phyloP scores from a whole-genome alignment of 495 filamentous ascomycete species.

The Aspergillus homomorphus region DNA sequence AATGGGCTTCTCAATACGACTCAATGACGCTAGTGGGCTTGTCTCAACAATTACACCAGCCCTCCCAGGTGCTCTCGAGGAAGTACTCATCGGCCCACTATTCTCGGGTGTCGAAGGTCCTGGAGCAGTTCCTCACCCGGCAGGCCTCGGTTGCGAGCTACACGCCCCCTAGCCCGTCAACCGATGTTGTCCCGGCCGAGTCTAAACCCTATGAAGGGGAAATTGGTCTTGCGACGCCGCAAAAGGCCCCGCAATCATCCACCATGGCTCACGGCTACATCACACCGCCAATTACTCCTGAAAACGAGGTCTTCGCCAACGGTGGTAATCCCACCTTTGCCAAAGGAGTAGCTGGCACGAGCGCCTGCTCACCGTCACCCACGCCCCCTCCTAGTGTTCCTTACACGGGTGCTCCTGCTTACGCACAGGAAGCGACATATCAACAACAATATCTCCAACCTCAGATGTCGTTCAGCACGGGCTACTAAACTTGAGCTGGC shows the following conservation, averaged over 20 bases:
- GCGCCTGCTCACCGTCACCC: slow-evolving; percentile 40
- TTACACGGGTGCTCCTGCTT: slow-evolving; percentile 38
- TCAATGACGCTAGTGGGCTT: slow-evolving; percentile 71
- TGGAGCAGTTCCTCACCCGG: slow-evolving; percentile 82
- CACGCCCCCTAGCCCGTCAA: slow-evolving; percentile 69
- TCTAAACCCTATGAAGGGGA: slow-evolving; percentile 51
- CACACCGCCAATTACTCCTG: slow-evolving; percentile 95
- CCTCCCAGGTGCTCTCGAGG: slow-evolving; percentile 77
- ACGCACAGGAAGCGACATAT: slow-evolving; percentile 38
- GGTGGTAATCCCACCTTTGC: slow-evolving; percentile 27
- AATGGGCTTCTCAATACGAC: slow-evolving; percentile 83
- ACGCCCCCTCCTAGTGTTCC: slow-evolving; percentile 39
- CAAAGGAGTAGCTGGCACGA: slow-evolving; percentile 25
- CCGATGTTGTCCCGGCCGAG: slow-evolving; percentile 53
- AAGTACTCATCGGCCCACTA: slow-evolving; percentile 84
- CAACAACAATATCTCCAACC: slow-evolving; percentile 37
- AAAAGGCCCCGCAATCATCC: slow-evolving; percentile 67
- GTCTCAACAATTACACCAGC: slow-evolving; percentile 83
- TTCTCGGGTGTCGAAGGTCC: slow-evolving; percentile 73
- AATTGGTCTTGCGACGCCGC: slow-evolving; percentile 70
- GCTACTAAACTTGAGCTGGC: slow-evolving; percentile 26
- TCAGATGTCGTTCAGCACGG: slow-evolving; percentile 38
- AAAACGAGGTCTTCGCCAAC: slow-evolving; percentile 59
- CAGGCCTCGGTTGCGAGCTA: slow-evolving; percentile 72
- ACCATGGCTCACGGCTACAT: slow-evolving; percentile 77